Percentiles rank a stretch among this genome's conserved stretches.
phyloP scores from a whole-genome alignment of 768 basidiomycete genomes.

The Podaxis sp. region DNA sequence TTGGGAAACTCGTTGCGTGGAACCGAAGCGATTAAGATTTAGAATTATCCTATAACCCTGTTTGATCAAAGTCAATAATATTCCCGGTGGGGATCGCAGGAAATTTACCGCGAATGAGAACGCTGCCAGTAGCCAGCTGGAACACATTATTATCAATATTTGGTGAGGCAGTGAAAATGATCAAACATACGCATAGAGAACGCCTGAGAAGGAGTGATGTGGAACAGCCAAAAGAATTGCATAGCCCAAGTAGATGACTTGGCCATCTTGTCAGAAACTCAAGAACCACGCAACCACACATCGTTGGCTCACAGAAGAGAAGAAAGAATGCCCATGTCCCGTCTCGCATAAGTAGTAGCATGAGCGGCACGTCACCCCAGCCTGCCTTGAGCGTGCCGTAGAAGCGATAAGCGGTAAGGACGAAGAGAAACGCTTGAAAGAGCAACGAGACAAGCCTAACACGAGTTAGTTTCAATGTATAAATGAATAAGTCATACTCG shows the following conservation, averaged over 20 bases:
- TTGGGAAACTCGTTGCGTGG: slow-evolving; percentile 15
- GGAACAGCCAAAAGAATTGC: background rate
- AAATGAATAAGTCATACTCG: background rate
- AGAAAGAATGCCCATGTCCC: slow-evolving; percentile 41
- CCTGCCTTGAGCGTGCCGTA: slow-evolving; percentile 29
- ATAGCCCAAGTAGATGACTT: slow-evolving; percentile 9
- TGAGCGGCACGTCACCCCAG: slow-evolving; percentile 40
- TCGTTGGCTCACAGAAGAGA: slow-evolving; percentile 31
- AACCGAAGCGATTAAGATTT: slow-evolving; percentile 27
- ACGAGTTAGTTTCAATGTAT: background rate
- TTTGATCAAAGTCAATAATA: background rate
- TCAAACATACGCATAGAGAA: slow-evolving; percentile 29
- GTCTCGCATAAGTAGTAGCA: slow-evolving; percentile 42
- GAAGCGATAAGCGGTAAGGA: slow-evolving; percentile 37
- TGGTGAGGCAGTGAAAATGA: background rate
- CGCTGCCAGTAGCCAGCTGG: slow-evolving; percentile 32
- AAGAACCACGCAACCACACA: background rate
- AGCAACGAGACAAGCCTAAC: slow-evolving; percentile 27
- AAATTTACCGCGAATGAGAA: slow-evolving; percentile 32
- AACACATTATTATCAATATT: background rate
- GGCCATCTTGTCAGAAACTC: background rate
- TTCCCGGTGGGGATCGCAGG: background rate
- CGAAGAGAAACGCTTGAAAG: slow-evolving; percentile 39
- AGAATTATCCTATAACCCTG: slow-evolving; percentile 38
- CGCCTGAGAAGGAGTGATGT: slow-evolving; percentile 25